Conservation (phyloP, 805 yeast genomes). For the Yarrowia divulgata region DNA sequence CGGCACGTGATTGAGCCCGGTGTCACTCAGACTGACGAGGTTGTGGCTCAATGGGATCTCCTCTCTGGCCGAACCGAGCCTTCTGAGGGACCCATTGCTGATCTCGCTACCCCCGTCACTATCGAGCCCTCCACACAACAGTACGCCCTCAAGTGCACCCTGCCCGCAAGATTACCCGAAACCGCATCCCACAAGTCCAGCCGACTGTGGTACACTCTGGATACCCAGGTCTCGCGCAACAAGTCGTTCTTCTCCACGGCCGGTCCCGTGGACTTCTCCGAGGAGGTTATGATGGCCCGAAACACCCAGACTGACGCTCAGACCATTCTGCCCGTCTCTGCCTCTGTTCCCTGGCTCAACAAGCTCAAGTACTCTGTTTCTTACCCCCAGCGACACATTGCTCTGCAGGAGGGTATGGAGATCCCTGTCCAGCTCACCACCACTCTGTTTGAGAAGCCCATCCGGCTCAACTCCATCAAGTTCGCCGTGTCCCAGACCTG, state of each 20-base stretch:
- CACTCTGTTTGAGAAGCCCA: constrained; percentile 33
- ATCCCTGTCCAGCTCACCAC: constrained; percentile 21
- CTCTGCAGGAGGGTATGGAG: constrained; percentile 29
- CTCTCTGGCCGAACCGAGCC: constrained; percentile 18
- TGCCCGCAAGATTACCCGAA: constrained; percentile 33
- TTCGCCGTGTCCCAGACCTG: constrained; percentile 28
- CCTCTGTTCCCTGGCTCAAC: constrained; percentile 33
- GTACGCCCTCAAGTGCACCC: constrained; percentile 20
- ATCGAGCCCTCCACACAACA: constrained; percentile 19
- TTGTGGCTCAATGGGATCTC: constrained; percentile 27
- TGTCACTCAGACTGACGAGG: constrained; percentile 15
- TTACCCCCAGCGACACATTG: constrained; percentile 26
- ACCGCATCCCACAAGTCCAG: constrained; percentile 31
- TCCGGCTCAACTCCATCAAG: constrained; percentile 35
- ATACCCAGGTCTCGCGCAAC: constrained; percentile 8
- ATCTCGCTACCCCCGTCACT: constrained; percentile 8
- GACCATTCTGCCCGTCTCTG: constrained; percentile 25
- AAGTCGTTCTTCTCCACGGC: constrained; percentile 23
- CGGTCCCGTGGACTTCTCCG: constrained; percentile 22
- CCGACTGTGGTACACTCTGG: constrained; percentile 30
- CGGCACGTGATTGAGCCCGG: constrained; percentile 21
- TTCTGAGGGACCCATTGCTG: constrained; percentile 12
- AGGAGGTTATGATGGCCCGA: constrained; percentile 30
- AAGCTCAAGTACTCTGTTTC: constrained; percentile 31
- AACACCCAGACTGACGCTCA: constrained; percentile 31